phyloP scores from a whole-genome alignment of 73 alveolate genomes.

The Uronychia setigera region DNA sequence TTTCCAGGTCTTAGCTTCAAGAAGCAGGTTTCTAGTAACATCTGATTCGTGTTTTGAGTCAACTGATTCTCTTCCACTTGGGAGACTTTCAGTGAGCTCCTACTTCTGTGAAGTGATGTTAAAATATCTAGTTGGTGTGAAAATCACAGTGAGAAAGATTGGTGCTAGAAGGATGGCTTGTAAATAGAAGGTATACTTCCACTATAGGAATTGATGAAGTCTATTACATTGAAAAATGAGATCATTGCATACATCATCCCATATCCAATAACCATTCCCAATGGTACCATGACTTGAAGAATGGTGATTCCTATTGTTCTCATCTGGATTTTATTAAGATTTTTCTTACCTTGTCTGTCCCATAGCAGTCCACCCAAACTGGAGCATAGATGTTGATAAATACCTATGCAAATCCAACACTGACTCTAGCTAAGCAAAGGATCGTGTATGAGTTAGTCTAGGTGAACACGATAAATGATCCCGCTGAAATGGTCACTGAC shows the following conservation, averaged over 20 bases:
- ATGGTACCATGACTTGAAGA: conserved; percentile 70
- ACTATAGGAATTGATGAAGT: background rate
- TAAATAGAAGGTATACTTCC: conserved; percentile 72
- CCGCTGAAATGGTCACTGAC: conserved; percentile 47
- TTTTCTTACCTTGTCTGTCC: conserved; percentile 58
- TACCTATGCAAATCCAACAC: conserved; percentile 80
- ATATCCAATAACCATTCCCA: conserved; percentile 77
- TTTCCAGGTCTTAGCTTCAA: background rate
- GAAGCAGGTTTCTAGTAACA: background rate
- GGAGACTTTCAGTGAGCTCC: too few species aligned
- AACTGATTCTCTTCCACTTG: background rate
- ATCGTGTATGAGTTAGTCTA: conserved; percentile 32
- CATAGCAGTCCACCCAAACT: conserved; percentile 84
- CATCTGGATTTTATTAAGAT: background rate
- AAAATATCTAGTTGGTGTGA: too few species aligned
- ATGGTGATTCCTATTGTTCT: conserved; percentile 67
- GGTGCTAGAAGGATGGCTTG: conserved; percentile 52
- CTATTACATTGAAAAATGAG: conserved; percentile 11
- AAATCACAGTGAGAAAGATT: too few species aligned
- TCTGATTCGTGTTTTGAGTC: background rate
- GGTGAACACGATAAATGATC: conserved; percentile 71
- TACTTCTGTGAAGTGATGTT: too few species aligned
- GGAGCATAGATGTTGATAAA: conserved; percentile 78
- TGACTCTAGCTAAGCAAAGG: conserved; percentile 66
- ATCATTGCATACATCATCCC: conserved; percentile 58